These are phyloP conservation scores for Cyclotella kingstonii DNA, from an alignment of 108 stramenopile species.

Conservation along the genomic window DNA sequence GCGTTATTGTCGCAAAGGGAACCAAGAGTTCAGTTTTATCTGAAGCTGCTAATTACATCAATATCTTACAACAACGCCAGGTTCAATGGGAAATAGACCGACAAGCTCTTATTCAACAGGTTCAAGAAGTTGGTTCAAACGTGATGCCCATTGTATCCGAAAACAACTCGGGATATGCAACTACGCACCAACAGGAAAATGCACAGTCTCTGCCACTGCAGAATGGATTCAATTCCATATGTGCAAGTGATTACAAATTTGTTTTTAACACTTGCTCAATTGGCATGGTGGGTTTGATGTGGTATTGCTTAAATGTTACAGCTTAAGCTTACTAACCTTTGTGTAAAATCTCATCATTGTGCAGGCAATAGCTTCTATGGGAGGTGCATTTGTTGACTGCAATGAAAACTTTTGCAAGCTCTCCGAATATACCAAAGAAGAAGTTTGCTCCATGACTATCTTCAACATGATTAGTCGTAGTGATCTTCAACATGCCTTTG, in stretches of 20 bases:
- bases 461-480: constrained; percentile 81
- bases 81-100: constrained; percentile 76
- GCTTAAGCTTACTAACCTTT: no score
- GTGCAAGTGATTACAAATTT: constrained; percentile 69
- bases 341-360: not conserved
- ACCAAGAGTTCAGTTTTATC: constrained; percentile 85
- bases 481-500: constrained; percentile 83
- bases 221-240: constrained; percentile 22
- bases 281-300: constrained; percentile 62
- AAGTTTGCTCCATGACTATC: constrained; percentile 84
- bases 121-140: constrained; percentile 80
- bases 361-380: constrained; percentile 86
- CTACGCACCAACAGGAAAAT: no score
- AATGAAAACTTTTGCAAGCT: constrained; percentile 79
- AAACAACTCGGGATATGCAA: not conserved
- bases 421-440: constrained; percentile 70
- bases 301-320: no score
- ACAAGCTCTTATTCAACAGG: constrained; percentile 70
- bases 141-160: constrained; percentile 2
- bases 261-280: constrained; percentile 79
- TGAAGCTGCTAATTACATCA: constrained; percentile 87
- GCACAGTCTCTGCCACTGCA: no score
- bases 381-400: constrained; percentile 87
- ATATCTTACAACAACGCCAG: constrained; percentile 84
- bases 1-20: constrained; percentile 87